These are phyloP conservation scores for Davidsoniella virescens DNA, from an alignment of 2,329 filamentous ascomycete species.

Conservation along the genomic window DNA sequence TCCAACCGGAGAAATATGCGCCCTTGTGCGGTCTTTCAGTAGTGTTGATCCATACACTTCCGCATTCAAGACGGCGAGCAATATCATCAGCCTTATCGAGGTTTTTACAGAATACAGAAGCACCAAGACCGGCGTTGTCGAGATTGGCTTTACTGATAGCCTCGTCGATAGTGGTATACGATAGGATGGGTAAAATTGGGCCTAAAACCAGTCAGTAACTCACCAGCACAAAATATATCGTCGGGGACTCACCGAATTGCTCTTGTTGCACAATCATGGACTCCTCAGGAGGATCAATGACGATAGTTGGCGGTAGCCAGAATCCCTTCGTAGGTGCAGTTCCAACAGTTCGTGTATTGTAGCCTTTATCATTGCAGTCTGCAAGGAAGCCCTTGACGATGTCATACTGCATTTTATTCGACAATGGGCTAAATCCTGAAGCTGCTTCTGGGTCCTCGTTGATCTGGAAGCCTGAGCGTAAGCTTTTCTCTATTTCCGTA, in stretches of 20 bases:
- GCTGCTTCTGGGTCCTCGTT: constrained; percentile 26
- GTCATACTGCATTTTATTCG: constrained; percentile 50
- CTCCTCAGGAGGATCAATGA: constrained; percentile 41
- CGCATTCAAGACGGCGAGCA: constrained; percentile 37
- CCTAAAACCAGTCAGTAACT: constrained; percentile 19
- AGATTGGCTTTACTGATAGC: constrained; percentile 40
- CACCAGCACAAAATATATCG: neutral
- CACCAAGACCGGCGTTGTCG: constrained; percentile 35
- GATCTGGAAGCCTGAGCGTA: constrained; percentile 5
- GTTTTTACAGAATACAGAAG: constrained; percentile 41
- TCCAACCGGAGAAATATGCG: constrained; percentile 20
- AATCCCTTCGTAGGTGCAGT: constrained; percentile 31
- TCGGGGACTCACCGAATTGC: constrained; percentile 22
- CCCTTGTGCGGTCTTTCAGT: constrained; percentile 19
- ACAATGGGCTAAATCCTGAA: constrained; percentile 38
- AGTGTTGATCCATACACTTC: constrained; percentile 43
- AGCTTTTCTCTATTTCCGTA: constrained; percentile 20
- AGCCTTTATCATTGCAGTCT: constrained; percentile 38
- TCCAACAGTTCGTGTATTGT: constrained; percentile 32
- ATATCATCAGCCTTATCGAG: constrained; percentile 32
- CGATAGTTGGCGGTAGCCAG: constrained; percentile 41
- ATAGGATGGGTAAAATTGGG: constrained; percentile 46
- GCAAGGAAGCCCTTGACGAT: constrained; percentile 29
- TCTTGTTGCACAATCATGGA: constrained; percentile 40
- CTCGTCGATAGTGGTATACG: constrained; percentile 44